These are phyloP conservation scores for Ceratocystis cubensis DNA, from an alignment of 2,329 filamentous ascomycete species.

Conservation along the genomic window DNA sequence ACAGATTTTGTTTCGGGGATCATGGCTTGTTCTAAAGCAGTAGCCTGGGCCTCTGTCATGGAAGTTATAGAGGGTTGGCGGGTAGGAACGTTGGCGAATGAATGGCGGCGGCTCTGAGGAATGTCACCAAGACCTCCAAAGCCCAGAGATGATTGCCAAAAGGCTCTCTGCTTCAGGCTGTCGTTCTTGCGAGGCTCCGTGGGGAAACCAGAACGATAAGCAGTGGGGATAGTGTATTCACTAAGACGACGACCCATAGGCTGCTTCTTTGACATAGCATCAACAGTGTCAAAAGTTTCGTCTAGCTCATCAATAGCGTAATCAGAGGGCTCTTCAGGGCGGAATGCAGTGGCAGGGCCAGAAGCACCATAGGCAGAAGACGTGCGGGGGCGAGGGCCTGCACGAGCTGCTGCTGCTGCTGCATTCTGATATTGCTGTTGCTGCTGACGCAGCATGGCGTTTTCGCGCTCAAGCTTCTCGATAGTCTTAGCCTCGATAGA, in stretches of 20 bases:
- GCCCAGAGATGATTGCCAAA: constrained; percentile 60
- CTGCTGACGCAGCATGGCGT: constrained; percentile 48
- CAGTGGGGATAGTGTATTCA: constrained; percentile 36
- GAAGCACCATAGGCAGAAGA: constrained; percentile 39
- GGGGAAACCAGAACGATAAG: constrained; percentile 38
- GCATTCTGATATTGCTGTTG: constrained; percentile 40
- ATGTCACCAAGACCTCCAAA: constrained; percentile 50
- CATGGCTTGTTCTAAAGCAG: constrained; percentile 10
- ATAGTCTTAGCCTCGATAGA: constrained; percentile 49
- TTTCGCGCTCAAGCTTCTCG: constrained; percentile 49
- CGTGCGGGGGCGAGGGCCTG: constrained; percentile 28
- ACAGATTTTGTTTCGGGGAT: constrained; percentile 13
- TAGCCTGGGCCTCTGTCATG: constrained; percentile 26
- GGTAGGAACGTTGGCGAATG: constrained; percentile 58
- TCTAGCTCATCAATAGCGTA: constrained; percentile 63
- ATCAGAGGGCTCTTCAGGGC: constrained; percentile 47
- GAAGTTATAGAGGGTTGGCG: constrained; percentile 53
- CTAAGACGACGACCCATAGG: constrained; percentile 43
- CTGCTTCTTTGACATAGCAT: constrained; percentile 36
- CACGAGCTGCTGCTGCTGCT: constrained; percentile 11
- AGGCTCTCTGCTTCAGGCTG: constrained; percentile 48
- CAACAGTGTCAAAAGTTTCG: constrained; percentile 42
- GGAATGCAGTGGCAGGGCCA: constrained; percentile 36
- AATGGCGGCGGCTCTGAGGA: constrained; percentile 66
- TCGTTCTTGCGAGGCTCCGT: constrained; percentile 51